Conservation (phyloP, 768 basidiomycete genomes). For the Dioszegia hungarica region DNA sequence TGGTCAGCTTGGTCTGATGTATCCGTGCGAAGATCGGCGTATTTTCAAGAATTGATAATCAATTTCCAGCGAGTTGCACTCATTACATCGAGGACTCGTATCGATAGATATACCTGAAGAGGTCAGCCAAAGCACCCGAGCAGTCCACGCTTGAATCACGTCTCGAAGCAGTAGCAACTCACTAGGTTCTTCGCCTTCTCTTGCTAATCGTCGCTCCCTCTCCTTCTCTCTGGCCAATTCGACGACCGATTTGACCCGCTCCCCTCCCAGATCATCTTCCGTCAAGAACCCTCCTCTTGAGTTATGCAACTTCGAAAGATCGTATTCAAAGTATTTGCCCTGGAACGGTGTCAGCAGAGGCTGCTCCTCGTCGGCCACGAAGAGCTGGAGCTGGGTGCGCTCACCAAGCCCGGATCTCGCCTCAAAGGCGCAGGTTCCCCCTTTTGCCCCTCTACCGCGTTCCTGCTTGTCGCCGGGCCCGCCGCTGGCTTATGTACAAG, state of each 20-base stretch:
- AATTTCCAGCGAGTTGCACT: slow-evolving; percentile 83
- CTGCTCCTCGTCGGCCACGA: background rate
- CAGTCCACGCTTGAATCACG: too few species aligned
- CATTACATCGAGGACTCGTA: slow-evolving; percentile 65
- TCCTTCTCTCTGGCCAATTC: slow-evolving; percentile 71
- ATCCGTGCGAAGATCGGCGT: too few species aligned
- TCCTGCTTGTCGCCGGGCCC: slow-evolving; percentile 24
- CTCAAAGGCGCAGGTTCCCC: slow-evolving; percentile 27
- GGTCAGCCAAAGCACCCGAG: too few species aligned
- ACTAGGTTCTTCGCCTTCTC: slow-evolving; percentile 52
- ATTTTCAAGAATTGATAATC: slow-evolving; percentile 70
- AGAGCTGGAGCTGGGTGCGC: too few species aligned
- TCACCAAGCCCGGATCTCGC: slow-evolving; percentile 44
- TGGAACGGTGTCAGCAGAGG: background rate
- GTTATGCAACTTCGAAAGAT: slow-evolving; percentile 93
- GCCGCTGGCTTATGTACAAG: slow-evolving; percentile 25
- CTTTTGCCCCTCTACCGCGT: slow-evolving; percentile 14
- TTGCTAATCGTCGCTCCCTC: slow-evolving; percentile 69
- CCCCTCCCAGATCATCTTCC: slow-evolving; percentile 64
- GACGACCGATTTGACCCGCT: slow-evolving; percentile 65
- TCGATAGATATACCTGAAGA: slow-evolving; percentile 58
- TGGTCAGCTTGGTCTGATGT: background rate
- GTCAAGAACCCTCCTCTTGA: slow-evolving; percentile 92
- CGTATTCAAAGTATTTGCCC: slow-evolving; percentile 95
- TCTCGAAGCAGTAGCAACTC: too few species aligned